Base-by-base conservation (phyloP, 345 rosid genomes). In the Salix dunnii region DNA sequence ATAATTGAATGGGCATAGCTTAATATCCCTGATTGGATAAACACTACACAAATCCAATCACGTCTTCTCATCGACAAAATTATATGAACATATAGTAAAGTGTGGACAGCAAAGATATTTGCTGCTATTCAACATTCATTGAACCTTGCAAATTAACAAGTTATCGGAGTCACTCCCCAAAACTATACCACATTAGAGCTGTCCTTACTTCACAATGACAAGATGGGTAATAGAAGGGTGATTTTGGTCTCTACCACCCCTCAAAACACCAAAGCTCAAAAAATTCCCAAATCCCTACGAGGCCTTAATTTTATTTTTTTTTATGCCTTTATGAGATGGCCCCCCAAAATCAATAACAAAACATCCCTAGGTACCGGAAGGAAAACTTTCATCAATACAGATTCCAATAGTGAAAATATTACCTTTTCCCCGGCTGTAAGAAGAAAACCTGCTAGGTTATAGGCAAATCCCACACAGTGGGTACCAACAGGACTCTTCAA, bases 391-490 rank as follows among this genome's bases (percentile, higher is more conserved):
- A 35, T 23, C 72, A 18, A 36, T 49, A 2, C 16, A n/a, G 58
- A 48, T 30, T 28, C 30, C 53, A 42, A 12, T 9, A 10, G 55
- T 11, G 30, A 51, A 46, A 31, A 33, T 6, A 64, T 61, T 79
- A 96, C 98, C 92, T 96, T 96, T 48, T 93, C 94, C 46, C 99
- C 98, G 2, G 94, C 98, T 35, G 97, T 89, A 64, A 96, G 90
- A 76, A 93, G 86, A 81, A 93, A 93, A 35, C 89, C 97, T n/a
- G 94, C 93, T 69, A 96, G 85, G 84, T 93, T 89, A 85, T 88
- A 90, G 43, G 99, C 92, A 83, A 78, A 87, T 79, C 98, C 97
- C 2, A 91, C 82, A 73, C 91, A 88, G 66, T 88, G 88, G 67
- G 99, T 96, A 31, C 90, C 92, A 28, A 91, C 81, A 7, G 94